Conservation (phyloP, 371 early-diverging fungal species). For the Apophysomyces variabilis region DNA sequence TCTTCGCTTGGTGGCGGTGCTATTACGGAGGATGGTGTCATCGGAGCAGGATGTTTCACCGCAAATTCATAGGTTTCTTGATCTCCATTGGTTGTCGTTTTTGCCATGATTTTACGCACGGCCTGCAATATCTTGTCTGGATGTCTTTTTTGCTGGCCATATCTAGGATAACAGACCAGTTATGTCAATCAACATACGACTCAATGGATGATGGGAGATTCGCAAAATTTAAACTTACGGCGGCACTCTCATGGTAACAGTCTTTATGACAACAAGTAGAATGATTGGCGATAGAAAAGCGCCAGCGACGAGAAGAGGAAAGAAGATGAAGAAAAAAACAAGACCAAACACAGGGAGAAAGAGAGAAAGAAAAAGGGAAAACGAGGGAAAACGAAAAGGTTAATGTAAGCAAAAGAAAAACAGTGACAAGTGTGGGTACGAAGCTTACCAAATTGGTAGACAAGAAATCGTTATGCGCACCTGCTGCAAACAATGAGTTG, state of each 20-base stretch:
- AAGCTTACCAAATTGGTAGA: constrained; percentile 7
- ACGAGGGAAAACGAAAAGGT: background rate
- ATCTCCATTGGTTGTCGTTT: background rate
- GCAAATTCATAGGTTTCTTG: constrained; percentile 11
- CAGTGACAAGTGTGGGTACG: background rate
- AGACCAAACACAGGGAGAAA: constrained; percentile 15
- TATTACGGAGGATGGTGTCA: background rate
- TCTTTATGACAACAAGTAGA: constrained; percentile 6
- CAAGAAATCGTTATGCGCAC: constrained; percentile 1
- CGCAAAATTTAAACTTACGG: constrained; percentile 9
- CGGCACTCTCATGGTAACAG: background rate
- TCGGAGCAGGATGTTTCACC: constrained; percentile 14
- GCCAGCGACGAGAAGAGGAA: too few relatives aligned
- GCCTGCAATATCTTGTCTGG: constrained; percentile 11
- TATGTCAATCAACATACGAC: background rate
- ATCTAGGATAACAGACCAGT: background rate
- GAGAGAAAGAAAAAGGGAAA: constrained; percentile 15
- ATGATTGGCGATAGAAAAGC: background rate
- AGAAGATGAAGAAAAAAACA: constrained; percentile 14
- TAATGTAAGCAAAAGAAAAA: constrained; percentile 24
- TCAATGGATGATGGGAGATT: constrained; percentile 1
- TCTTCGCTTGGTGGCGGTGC: constrained; percentile 7
- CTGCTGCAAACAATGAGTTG: constrained; percentile 1
- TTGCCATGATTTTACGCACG: constrained; percentile 9
- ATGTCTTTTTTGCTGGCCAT: constrained; percentile 14